Evolutionary conservation across 371 early-diverging fungal genomes (phyloP).

Genomic region (Rhizopus sp.): DNA sequence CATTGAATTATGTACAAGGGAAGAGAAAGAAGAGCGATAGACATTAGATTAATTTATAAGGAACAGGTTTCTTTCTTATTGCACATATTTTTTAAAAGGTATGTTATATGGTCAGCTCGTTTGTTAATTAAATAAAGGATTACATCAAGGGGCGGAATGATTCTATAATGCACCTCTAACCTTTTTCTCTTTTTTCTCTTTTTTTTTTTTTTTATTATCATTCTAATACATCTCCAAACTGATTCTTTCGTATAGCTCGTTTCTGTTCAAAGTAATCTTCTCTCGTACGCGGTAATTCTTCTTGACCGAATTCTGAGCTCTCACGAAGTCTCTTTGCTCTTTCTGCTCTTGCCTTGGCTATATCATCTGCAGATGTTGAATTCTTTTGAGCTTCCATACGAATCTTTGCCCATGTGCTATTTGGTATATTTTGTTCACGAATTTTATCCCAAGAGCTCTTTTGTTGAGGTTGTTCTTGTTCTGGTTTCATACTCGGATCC

Average conservation of each 20-base stretch:
- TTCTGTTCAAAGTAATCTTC: constrained; percentile 36
- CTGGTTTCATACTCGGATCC: too few relatives aligned
- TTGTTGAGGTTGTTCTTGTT: constrained; percentile 17
- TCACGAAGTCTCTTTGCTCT: constrained; percentile 23
- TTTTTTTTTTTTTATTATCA: constrained; percentile 3
- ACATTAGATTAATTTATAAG: too few relatives aligned
- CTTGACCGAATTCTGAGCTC: constrained; percentile 22
- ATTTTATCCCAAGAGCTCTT: constrained; percentile 48
- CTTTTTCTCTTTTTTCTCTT: too few relatives aligned
- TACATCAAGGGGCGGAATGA: too few relatives aligned
- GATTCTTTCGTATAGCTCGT: constrained; percentile 26
- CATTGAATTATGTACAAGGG: constrained; percentile 1
- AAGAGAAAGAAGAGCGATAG: constrained; percentile 1
- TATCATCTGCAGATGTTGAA: constrained; percentile 14
- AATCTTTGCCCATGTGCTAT: constrained; percentile 42
- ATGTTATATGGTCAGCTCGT: too few relatives aligned
- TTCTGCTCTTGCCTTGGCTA: constrained; percentile 27
- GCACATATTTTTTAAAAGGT: too few relatives aligned
- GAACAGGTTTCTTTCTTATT: too few relatives aligned
- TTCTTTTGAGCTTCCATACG: constrained; percentile 40
- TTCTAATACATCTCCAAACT: constrained; percentile 44
- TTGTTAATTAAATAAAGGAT: too few relatives aligned
- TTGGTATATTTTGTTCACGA: constrained; percentile 42
- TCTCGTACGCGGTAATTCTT: constrained; percentile 46
- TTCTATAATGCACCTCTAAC: too few relatives aligned